phyloP scores from a whole-genome alignment of 345 rosid species.

The Sonneratia caseolaris region DNA sequence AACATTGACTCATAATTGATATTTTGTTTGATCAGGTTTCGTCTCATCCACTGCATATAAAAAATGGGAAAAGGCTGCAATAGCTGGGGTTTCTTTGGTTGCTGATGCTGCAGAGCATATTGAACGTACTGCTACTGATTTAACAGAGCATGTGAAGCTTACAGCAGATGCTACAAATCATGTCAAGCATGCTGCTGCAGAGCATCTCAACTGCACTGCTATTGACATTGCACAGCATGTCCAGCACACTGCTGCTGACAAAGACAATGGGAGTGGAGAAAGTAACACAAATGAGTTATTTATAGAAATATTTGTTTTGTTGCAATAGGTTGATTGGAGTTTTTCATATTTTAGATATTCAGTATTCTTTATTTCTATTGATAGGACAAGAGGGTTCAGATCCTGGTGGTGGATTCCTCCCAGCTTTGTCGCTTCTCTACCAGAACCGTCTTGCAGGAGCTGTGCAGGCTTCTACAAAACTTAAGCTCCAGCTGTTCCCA shows the following conservation, averaged over 20 bases:
- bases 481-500: slow-evolving; percentile 94
- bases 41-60: slow-evolving; percentile 58
- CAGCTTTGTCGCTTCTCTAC: slow-evolving; percentile 29
- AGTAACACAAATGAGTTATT: slow-evolving; percentile 14
- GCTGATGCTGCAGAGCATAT: slow-evolving; percentile 99
- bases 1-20: neutral
- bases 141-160: neutral
- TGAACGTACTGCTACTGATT: slow-evolving; percentile 49
- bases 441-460: slow-evolving; percentile 39
- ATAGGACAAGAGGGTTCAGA: slow-evolving; percentile 33
- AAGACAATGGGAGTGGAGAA: slow-evolving; percentile 42
- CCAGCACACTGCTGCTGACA: slow-evolving; percentile 25
- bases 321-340: neutral
- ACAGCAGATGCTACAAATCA: slow-evolving; percentile 48
- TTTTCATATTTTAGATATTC: neutral
- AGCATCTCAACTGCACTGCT: too few relatives aligned
- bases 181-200: slow-evolving; percentile 37
- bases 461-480: slow-evolving; percentile 46
- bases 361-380: neutral
- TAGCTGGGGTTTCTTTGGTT: slow-evolving; percentile 97
- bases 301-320: neutral
- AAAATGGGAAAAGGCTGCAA: slow-evolving; percentile 98
- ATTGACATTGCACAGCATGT: neutral
- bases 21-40: slow-evolving; percentile 19
- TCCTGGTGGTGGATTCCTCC: slow-evolving; percentile 29